Evolutionary conservation across 2,329 filamentous ascomycete species (phyloP).

Genomic region (Phialophora tarda): DNA sequence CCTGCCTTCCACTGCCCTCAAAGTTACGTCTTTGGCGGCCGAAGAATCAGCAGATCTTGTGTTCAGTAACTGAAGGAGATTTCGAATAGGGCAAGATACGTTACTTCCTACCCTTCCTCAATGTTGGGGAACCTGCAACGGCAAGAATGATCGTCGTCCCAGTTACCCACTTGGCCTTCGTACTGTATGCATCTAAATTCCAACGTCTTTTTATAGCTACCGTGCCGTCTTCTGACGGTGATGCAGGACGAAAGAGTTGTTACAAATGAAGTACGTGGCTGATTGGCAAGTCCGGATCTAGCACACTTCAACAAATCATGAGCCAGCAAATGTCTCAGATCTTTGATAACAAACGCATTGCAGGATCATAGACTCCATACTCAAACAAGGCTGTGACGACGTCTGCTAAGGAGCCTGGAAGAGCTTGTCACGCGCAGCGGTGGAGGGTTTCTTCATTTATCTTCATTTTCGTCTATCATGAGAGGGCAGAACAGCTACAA

Average conservation of each 20-base stretch:
- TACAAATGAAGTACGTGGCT: slow-evolving; percentile 18
- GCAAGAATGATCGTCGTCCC: slow-evolving; percentile 14
- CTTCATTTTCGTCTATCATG: slow-evolving; percentile 27
- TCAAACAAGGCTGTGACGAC: slow-evolving; percentile 16
- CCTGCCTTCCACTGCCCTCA: background rate
- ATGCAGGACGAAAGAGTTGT: background rate
- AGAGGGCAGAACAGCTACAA: slow-evolving; percentile 18
- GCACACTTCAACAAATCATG: slow-evolving; percentile 30
- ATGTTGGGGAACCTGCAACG: background rate
- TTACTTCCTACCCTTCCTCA: background rate
- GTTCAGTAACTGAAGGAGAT: background rate
- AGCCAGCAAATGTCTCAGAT: slow-evolving; percentile 29
- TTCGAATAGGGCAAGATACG: background rate
- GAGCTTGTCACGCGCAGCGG: background rate
- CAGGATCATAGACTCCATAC: slow-evolving; percentile 1
- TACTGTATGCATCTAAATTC: too few relatives aligned
- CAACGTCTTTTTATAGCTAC: slow-evolving; percentile 5
- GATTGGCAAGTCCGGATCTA: slow-evolving; percentile 30
- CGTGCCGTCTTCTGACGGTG: background rate
- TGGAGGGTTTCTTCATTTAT: slow-evolving; percentile 23
- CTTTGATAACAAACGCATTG: slow-evolving; percentile 8
- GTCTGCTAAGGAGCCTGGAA: background rate
- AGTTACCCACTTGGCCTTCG: background rate
- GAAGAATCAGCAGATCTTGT: background rate
- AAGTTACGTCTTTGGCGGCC: background rate